phyloP scores from a whole-genome alignment of 495 filamentous ascomycete species.

The Penicillium robsamsonii region DNA sequence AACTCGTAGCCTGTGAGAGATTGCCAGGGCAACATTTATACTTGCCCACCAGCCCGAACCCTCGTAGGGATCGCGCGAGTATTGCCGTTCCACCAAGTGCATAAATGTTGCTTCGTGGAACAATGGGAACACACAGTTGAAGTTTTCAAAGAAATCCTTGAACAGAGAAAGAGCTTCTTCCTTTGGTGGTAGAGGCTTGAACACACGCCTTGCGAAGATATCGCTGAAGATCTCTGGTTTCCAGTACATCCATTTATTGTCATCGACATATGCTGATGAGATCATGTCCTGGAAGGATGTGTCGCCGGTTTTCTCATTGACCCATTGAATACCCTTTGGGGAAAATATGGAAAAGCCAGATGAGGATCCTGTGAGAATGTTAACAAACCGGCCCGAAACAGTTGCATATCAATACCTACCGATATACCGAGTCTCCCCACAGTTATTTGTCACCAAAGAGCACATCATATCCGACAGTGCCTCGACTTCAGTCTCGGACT shows the following conservation, averaged over 20 bases:
- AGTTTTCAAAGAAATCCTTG: slow-evolving; percentile 94
- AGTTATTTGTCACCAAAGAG: slow-evolving; percentile 95
- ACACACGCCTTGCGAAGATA: slow-evolving; percentile 84
- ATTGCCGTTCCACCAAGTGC: slow-evolving; percentile 90
- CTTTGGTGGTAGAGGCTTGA: slow-evolving; percentile 76
- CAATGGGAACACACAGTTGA: slow-evolving; percentile 97
- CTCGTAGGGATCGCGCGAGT: slow-evolving; percentile 88
- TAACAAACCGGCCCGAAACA: slow-evolving; percentile 14
- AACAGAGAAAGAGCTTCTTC: slow-evolving; percentile 77
- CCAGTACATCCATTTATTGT: slow-evolving; percentile 95
- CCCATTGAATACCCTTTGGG: slow-evolving; percentile 97
- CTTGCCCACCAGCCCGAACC: slow-evolving; percentile 98
- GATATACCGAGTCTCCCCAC: slow-evolving; percentile 93
- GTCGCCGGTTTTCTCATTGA: slow-evolving; percentile 96
- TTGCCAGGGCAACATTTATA: slow-evolving; percentile 89
- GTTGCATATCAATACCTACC: slow-evolving; percentile 52
- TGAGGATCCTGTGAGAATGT: slow-evolving; percentile 68
- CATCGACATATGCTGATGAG: slow-evolving; percentile 72
- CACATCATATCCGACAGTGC: slow-evolving; percentile 98
- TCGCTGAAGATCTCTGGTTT: slow-evolving; percentile 93
- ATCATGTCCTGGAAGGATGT: slow-evolving; percentile 96
- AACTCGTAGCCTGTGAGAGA: slow-evolving; percentile 86
- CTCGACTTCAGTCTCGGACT: slow-evolving; percentile 73
- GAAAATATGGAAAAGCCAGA: slow-evolving; percentile 99
- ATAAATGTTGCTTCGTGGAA: slow-evolving; percentile 98